phyloP scores from a whole-genome alignment of 2,329 filamentous ascomycete genomes.

The Aureobasidium uvarum region DNA sequence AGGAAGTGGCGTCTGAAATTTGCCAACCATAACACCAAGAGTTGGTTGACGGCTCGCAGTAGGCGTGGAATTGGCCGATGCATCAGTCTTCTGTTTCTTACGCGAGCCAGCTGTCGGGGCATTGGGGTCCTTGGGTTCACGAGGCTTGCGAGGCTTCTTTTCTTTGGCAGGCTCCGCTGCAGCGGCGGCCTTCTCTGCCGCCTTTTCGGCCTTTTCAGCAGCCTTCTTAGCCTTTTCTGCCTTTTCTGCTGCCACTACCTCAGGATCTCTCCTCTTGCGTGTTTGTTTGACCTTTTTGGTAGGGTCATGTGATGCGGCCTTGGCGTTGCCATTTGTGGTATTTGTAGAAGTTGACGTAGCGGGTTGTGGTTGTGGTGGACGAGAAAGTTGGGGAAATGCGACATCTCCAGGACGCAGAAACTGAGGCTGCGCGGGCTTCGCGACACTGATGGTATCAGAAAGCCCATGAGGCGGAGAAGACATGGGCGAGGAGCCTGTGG shows the following conservation, averaged over 20 bases:
- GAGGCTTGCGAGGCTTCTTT: conserved; percentile 48
- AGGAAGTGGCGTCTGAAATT: conserved; percentile 33
- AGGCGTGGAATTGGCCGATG: conserved; percentile 28
- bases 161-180: conserved; percentile 41
- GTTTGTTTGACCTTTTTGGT: conserved; percentile 40
- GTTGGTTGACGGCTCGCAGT: conserved; percentile 39
- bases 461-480: conserved; percentile 28
- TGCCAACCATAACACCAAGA: conserved; percentile 43
- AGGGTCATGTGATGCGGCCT: conserved; percentile 30
- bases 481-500: conserved; percentile 26
- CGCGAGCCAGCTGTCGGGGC: conserved; percentile 45
- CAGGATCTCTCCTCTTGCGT: conserved; percentile 44
- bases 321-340: conserved; percentile 41
- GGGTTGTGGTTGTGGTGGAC: conserved; percentile 28
- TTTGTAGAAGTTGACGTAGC: conserved; percentile 36
- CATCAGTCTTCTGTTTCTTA: conserved; percentile 48
- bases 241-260: conserved; percentile 36
- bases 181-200: conserved; percentile 34
- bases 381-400: conserved; percentile 27
- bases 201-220: conserved; percentile 27
- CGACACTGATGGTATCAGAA: conserved; percentile 34
- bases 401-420: conserved; percentile 29
- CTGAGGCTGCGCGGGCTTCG: conserved; percentile 27
- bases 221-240: conserved; percentile 35
- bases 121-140: conserved; percentile 51